Base-by-base conservation (phyloP, 495 filamentous ascomycete genomes). In the Penicillium samsonianum region DNA sequence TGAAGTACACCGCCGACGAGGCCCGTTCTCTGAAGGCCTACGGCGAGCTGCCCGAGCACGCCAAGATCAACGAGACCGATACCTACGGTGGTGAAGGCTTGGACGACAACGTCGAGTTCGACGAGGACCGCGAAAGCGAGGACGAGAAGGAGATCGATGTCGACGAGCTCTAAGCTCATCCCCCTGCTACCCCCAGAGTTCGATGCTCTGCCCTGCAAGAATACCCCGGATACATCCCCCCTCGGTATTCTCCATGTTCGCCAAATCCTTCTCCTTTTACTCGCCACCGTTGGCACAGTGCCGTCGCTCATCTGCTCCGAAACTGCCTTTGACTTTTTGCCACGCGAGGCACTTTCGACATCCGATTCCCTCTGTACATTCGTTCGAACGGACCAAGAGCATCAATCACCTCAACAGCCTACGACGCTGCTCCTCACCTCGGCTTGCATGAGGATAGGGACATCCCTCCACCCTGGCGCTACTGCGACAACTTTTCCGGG, bases 21-120 rank as follows among this genome's bases (percentile, higher is more conserved):
- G 94, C 95, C 61, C 85, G 95, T 72, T 88, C 84, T 61, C 80
- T 98, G 67, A 96, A 96, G 82, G 90, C 91, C 58, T 97, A 96
- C 69, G 94, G 95, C 69, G 94, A 98, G 78, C 82, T 98, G 57
- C 94, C 94, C 54, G 94, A 98, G 75, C 91, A 84, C 65, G 94
- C 95, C 70, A 98, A 98, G 89, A 98, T 98, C 83, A 98, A 98
- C 82, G 93, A 98, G 84, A 96, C 93, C 56, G 93, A 96, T 76
- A 95, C 91, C 61, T 96, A 91, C 73, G 86, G 83, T 49, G 78
- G 85, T 58, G 79, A 83, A 60, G 81, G 80, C 57, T 72, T 81
- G 68, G 81, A 83, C 63, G 81, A 82, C 66, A 82, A 81, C 70
- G 80, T 84, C 67, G 80, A 83, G 70, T 83, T 83, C 73, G 80